Evolutionary conservation across 1,139 yeast species (phyloP), one percentile per base, ranked within the genome.

Genomic region (Casaregolazyma suthepensis): DNA sequence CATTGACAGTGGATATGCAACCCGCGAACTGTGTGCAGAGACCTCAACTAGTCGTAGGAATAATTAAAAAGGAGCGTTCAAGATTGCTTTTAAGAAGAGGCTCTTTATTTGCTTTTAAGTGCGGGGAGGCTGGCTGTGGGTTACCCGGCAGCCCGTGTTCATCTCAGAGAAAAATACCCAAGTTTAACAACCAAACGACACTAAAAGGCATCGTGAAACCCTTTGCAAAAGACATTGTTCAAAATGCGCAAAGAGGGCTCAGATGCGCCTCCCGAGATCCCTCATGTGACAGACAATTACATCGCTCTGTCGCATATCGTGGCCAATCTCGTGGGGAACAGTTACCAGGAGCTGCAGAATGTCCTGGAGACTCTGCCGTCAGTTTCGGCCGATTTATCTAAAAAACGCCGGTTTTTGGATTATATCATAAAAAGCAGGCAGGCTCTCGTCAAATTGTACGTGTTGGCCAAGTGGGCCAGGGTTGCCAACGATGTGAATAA

Each of bases 391-490:
- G 91, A 88, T 61, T 75, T 79, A 31, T 71, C 73, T 7, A 80
- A 88, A 57, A 90, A 90, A 71, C 79, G 81, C 57, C 76, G 78
- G 53, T 78, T 93, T 53, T 72, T 93, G 46, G 83, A 85, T 49
- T 71, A 85, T 54, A 75, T 91, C 46, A 85, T 90, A 7, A 74
- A 76, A 42, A 73, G 89, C 45, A 78, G 98, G 53, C 90, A 88
- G 62, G 94, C 90, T 63, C 88, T 85, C 63, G 78, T 90, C 58
- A 84, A 91, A 66, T 69, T 91, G 2, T 90, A 88, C 61, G 96
- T 95, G 3, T 72, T 93, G 50, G 80, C 86, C 47, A 90, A 90
- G 69, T 93, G 98, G 98, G 81, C 96, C 1, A 76, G 79, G 35
- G 83, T 81, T 35, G 77, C 91, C 12, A 76, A 81, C 52, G 89